Evolutionary conservation across 495 filamentous ascomycete genomes (phyloP).

Genomic region (Podospora comata): DNA sequence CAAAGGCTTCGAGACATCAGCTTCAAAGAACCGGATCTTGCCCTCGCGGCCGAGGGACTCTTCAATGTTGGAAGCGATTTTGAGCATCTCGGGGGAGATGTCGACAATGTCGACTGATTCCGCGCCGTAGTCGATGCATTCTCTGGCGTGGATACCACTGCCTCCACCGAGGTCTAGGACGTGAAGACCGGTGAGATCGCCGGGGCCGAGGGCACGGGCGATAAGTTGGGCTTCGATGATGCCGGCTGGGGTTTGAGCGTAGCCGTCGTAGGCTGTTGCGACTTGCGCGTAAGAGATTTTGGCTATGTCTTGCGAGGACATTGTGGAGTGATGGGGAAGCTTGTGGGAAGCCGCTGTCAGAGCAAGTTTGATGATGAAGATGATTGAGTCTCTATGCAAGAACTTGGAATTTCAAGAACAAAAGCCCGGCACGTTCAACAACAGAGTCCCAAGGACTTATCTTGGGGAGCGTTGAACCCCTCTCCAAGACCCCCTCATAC

Average conservation of each 20-base stretch:
- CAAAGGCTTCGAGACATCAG: not conserved
- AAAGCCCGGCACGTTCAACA: not conserved
- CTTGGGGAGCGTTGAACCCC: no score
- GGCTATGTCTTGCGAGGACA: not conserved
- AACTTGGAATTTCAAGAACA: not conserved
- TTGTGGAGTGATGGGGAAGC: no score
- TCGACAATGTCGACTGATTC: conserved; percentile 2
- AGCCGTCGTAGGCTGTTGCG: not conserved
- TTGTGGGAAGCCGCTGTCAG: not conserved
- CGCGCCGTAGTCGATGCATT: not conserved
- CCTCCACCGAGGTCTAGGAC: not conserved
- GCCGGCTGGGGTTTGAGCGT: not conserved
- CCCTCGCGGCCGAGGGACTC: not conserved
- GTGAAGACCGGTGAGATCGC: not conserved
- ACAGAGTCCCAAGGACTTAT: no score
- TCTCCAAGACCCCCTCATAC: no score
- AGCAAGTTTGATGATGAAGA: not conserved
- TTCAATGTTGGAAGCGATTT: not conserved
- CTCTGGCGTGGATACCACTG: not conserved
- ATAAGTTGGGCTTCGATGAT: conserved; percentile 5
- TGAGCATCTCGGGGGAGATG: conserved; percentile 3
- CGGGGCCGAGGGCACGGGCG: not conserved
- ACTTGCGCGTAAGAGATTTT: not conserved
- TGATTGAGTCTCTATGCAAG: not conserved
- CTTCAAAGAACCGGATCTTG: not conserved